A percentile compares a stretch with the other conserved stretches of the same genome.
Conservation (phyloP, 2,329 filamentous ascomycete species). For the Microcyclospora pomicola region DNA sequence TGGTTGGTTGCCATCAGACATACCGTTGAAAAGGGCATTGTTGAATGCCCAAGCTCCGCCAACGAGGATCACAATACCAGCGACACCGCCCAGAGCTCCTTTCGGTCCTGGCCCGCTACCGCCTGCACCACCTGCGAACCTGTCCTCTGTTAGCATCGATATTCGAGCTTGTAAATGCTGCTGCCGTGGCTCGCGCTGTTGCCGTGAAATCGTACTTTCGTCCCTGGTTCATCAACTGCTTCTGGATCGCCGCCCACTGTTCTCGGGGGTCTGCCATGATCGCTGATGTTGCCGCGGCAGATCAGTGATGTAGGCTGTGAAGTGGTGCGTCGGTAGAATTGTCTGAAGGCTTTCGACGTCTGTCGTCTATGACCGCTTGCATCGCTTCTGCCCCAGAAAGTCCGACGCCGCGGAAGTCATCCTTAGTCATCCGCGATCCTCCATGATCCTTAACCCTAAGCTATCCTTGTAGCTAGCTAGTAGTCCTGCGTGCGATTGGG, state of each 20-base stretch:
- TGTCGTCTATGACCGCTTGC: no score
- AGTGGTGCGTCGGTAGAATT: no score
- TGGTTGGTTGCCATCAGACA: slow-evolving; percentile 8
- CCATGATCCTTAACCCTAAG: no score
- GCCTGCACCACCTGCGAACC: slow-evolving; percentile 33
- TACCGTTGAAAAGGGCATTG: slow-evolving; percentile 57
- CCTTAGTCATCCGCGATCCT: no score
- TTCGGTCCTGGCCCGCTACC: slow-evolving; percentile 35
- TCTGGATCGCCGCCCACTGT: slow-evolving; percentile 52
- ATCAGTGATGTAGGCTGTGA: no score
- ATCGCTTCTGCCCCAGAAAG: no score
- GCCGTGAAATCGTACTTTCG: slow-evolving; percentile 19
- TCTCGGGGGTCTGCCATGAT: slow-evolving; percentile 44
- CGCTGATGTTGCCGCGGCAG: slow-evolving; percentile 1
- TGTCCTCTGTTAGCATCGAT: slow-evolving; percentile 11
- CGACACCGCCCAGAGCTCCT: slow-evolving; percentile 41
- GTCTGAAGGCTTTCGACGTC: no score
- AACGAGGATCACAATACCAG: slow-evolving; percentile 39
- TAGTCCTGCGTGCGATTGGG: no score
- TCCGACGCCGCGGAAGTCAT: no score
- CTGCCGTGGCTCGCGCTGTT: background rate
- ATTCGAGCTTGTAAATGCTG: background rate
- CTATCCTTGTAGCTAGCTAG: no score
- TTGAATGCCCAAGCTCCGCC: slow-evolving; percentile 42
- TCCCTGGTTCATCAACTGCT: slow-evolving; percentile 35